A percentile compares a stretch with the other conserved stretches of the same genome.
Conservation (phyloP, 2,329 filamentous ascomycete species). For the Trichoderma sp. region DNA sequence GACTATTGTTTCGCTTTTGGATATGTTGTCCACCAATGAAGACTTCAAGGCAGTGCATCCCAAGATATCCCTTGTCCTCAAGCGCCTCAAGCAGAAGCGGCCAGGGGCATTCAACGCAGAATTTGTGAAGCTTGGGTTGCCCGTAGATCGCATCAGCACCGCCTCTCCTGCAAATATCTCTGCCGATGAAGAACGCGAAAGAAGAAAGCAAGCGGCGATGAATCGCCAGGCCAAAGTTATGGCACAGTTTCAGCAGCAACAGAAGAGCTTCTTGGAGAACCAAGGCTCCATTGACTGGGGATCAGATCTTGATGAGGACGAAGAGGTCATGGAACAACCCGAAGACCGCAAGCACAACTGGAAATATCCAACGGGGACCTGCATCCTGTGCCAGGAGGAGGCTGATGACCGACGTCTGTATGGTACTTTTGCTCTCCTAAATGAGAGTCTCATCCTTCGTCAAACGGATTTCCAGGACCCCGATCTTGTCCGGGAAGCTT, state of each 20-base stretch:
- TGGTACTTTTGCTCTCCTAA: conserved; percentile 88
- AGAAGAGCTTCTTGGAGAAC: conserved; percentile 88
- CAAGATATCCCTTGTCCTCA: conserved; percentile 79
- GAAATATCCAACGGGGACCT: conserved; percentile 90
- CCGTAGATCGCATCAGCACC: conserved; percentile 76
- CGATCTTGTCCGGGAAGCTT: conserved; percentile 80
- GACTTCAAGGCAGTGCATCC: conserved; percentile 79
- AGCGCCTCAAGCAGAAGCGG: conserved; percentile 78
- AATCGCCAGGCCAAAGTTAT: conserved; percentile 91
- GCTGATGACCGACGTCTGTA: conserved; percentile 85
- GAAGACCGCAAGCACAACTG: conserved; percentile 65
- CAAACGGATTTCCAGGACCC: conserved; percentile 79
- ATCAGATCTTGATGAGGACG: conserved; percentile 69
- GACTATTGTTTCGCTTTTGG: conserved; percentile 62
- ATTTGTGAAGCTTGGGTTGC: conserved; percentile 60
- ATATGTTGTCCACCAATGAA: conserved; percentile 61
- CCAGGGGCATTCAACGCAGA: conserved; percentile 69
- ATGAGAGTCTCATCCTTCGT: conserved; percentile 79
- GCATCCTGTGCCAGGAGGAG: conserved; percentile 95
- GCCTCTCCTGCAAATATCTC: conserved; percentile 71
- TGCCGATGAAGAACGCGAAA: conserved; percentile 69
- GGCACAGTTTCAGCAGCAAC: conserved; percentile 97
- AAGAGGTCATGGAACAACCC: conserved; percentile 55
- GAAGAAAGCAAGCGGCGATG: conserved; percentile 85
- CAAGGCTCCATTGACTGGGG: conserved; percentile 88